A percentile compares a stretch with the other conserved stretches of the same genome.
These are phyloP conservation scores for Aspergillus flavus DNA, from an alignment of 2,329 filamentous ascomycete genomes.

Conservation along the genomic window DNA sequence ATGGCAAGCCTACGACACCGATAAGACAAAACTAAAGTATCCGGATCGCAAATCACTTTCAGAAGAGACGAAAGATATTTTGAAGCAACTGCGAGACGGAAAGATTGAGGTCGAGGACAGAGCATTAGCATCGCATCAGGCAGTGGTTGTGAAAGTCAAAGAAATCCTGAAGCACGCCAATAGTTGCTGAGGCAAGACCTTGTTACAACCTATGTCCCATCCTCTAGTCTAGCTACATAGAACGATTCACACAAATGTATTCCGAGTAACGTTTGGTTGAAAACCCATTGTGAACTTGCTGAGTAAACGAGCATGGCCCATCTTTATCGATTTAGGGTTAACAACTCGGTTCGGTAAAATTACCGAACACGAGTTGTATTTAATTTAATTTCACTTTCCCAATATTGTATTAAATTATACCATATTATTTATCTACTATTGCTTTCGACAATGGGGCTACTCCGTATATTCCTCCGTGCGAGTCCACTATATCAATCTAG, in stretches of 20 bases:
- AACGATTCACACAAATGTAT: neutral
- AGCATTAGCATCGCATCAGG: neutral
- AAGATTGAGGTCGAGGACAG: neutral
- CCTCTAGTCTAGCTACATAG: no score
- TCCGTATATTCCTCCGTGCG: neutral
- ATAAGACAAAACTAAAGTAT: neutral
- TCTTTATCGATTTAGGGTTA: neutral
- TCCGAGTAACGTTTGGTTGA: neutral
- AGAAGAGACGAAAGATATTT: no score
- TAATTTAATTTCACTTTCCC: neutral
- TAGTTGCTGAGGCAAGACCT: neutral
- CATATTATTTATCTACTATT: neutral
- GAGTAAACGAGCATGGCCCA: neutral
- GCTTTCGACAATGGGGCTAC: neutral
- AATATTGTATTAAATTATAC: no score
- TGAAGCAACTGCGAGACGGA: neutral
- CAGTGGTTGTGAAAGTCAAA: neutral
- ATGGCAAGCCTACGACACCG: neutral
- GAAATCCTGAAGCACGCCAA: neutral
- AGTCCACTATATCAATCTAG: no score
- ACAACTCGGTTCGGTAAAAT: neutral
- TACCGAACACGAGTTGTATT: neutral
- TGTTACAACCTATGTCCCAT: no score
- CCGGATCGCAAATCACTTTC: no score
- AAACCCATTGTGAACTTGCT: neutral